These are phyloP conservation scores for Anacardium occidentale DNA, from an alignment of 345 rosid genomes.

Conservation along the genomic window DNA sequence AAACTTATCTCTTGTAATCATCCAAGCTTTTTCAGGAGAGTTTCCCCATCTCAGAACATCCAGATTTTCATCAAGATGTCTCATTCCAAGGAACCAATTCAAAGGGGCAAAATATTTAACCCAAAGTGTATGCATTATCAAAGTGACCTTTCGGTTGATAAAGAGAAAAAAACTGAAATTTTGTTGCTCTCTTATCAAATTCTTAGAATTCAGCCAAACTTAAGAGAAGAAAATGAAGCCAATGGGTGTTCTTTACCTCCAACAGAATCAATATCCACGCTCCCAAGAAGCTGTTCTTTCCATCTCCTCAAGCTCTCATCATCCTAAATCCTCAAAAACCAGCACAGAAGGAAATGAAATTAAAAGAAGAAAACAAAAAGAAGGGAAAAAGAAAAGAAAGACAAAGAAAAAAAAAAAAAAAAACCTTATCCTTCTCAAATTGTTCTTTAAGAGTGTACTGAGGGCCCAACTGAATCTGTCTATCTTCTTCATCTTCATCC, in stretches of 20 bases:
- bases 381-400: background rate
- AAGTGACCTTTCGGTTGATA: background rate
- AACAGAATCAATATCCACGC: conserved; percentile 48
- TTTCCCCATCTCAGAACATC: background rate
- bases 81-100: background rate
- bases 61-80: no score
- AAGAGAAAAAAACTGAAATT: background rate
- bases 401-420: background rate
- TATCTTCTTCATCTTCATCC: conserved; percentile 51
- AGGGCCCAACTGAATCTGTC: conserved; percentile 61
- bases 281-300: conserved; percentile 80
- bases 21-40: background rate
- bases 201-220: background rate
- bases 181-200: no score
- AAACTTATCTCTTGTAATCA: background rate
- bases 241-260: conserved; percentile 47
- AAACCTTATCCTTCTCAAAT: conserved; percentile 69
- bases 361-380: background rate
- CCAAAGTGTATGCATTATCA: no score
- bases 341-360: conserved; percentile 3
- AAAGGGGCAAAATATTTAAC: background rate
- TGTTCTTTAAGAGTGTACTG: conserved; percentile 64
- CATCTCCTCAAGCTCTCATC: conserved; percentile 78
- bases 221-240: background rate
- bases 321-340: conserved; percentile 41